These are phyloP conservation scores for Sonneratia caseolaris DNA, from an alignment of 345 rosid genomes.

Conservation along the genomic window DNA sequence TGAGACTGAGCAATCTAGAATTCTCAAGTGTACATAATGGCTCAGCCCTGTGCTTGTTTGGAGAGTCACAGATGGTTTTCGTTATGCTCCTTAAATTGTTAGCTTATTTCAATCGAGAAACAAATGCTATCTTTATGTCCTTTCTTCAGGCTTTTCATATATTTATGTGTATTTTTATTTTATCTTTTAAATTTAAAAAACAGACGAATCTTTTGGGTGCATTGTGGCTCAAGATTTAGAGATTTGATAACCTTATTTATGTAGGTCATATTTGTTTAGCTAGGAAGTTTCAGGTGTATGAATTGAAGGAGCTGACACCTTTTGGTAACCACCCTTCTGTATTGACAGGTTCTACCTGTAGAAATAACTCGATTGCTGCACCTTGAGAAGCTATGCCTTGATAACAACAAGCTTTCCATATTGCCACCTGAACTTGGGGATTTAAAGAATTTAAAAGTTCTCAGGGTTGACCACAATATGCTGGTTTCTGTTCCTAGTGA, in stretches of 20 bases:
- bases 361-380: conserved; percentile 66
- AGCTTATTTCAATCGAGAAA: background rate
- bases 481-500: conserved; percentile 92
- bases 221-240: background rate
- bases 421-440: conserved; percentile 92
- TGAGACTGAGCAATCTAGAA: background rate
- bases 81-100: background rate
- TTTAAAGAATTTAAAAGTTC: conserved; percentile 60
- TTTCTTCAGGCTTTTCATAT: no score
- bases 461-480: conserved; percentile 66
- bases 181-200: no score
- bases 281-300: background rate
- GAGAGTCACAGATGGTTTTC: background rate
- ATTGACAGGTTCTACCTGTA: conserved; percentile 67
- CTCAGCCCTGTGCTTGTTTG: background rate
- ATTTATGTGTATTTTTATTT: no score
- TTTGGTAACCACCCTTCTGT: background rate
- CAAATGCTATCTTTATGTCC: background rate
- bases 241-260: background rate
- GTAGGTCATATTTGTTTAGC: background rate
- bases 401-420: conserved; percentile 60
- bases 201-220: background rate
- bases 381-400: conserved; percentile 84
- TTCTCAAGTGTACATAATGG: background rate
- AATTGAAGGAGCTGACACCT: background rate